Percentiles rank a stretch among this genome's conserved stretches.
Evolutionary conservation across 2,329 filamentous ascomycete species (phyloP).

Genomic region (Colletotrichum sidae): DNA sequence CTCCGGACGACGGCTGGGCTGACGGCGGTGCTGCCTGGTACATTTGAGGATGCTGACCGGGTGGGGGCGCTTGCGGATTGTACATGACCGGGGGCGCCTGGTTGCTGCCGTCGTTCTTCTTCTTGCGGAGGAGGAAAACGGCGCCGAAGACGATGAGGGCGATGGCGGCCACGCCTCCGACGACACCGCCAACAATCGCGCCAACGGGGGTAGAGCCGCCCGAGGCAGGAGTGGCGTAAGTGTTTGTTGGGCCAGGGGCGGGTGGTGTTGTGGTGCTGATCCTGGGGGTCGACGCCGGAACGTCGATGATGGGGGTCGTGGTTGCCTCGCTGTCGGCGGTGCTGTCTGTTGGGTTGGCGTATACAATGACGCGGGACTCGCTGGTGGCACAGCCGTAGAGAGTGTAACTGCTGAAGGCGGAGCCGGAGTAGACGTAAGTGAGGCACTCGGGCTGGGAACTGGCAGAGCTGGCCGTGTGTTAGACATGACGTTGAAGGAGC

Average conservation of each 20-base stretch:
- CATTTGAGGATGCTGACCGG: slow-evolving; percentile 31
- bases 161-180: slow-evolving; percentile 49
- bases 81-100: slow-evolving; percentile 8
- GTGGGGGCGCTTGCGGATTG: slow-evolving; percentile 20
- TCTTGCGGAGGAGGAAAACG: slow-evolving; percentile 45
- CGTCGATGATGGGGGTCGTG: background rate
- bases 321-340: slow-evolving; percentile 4
- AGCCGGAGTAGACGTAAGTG: slow-evolving; percentile 43
- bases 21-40: slow-evolving; percentile 36
- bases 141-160: slow-evolving; percentile 43
- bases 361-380: slow-evolving; percentile 39
- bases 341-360: slow-evolving; percentile 37
- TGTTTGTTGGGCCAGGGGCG: slow-evolving; percentile 11
- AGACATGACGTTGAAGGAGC: background rate
- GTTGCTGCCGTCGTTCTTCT: slow-evolving; percentile 38
- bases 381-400: slow-evolving; percentile 45
- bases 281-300: too few relatives aligned
- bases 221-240: slow-evolving; percentile 49
- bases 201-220: slow-evolving; percentile 48
- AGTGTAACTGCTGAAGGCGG: slow-evolving; percentile 42
- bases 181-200: slow-evolving; percentile 52
- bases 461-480: slow-evolving; percentile 37
- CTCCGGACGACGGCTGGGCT: slow-evolving; percentile 37
- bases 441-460: slow-evolving; percentile 43
- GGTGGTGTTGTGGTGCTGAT: slow-evolving; percentile 3